Evolutionary conservation across 441 rosid species (phyloP).

Genomic region (Biscutella laevigata): DNA sequence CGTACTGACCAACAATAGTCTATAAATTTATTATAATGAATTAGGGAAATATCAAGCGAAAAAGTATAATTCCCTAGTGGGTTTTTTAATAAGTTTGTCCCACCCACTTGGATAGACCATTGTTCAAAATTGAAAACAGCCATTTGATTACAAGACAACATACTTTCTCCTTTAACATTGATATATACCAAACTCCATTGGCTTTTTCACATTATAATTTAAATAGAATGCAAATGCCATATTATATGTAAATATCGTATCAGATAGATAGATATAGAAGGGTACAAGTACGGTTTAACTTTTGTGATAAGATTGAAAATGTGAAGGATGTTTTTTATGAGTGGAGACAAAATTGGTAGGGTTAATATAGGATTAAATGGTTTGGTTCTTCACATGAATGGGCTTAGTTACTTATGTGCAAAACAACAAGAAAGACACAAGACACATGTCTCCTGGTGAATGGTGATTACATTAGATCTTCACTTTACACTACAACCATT

Average conservation of each 20-base stretch:
- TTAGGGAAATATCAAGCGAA: no score
- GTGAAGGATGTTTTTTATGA: conserved; percentile 9
- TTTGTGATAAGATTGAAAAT: conserved; percentile 4
- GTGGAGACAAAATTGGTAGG: conserved; percentile 20
- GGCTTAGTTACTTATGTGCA: conserved; percentile 16
- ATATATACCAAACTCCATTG: conserved; percentile 23
- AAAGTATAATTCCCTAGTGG: no score
- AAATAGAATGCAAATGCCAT: not conserved
- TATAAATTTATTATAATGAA: no score
- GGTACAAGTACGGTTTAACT: conserved; percentile 5
- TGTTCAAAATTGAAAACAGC: conserved; percentile 8
- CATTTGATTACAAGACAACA: conserved; percentile 19
- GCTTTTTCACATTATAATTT: conserved; percentile 10
- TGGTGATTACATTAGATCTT: conserved; percentile 14
- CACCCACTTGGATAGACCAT: conserved; percentile 2
- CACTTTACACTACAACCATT: conserved; percentile 10
- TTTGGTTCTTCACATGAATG: conserved; percentile 25
- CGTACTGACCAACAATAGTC: no score
- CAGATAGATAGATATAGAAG: no score
- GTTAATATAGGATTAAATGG: conserved; percentile 16
- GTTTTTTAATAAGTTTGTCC: not conserved
- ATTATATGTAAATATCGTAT: not conserved
- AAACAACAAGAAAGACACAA: conserved; percentile 24
- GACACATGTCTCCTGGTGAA: conserved; percentile 25
- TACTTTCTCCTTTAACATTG: conserved; percentile 9